Base-by-base conservation (phyloP, 225 moss, liverwort and hornwort genomes). In the Antitrichia curtipendula region DNA sequence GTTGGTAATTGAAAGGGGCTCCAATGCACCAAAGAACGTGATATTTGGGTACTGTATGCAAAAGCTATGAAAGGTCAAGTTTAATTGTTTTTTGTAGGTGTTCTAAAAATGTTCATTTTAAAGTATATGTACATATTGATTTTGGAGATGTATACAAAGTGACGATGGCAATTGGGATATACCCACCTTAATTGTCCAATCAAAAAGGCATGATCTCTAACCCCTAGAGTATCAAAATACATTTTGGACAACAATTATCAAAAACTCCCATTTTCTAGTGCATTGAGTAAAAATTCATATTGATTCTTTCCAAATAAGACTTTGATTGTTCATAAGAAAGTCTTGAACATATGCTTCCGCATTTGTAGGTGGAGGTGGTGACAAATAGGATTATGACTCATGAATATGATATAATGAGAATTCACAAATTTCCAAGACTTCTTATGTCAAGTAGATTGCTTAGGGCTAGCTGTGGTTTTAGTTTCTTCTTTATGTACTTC, bases 391-490 rank as follows among this genome's bases (percentile, higher is more conserved):
- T 50, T 13, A 15, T 50, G 50, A 4, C 50, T 65, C 65, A 36
- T 11, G 11, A 65, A 65, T 2, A 65, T 36, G 20, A 3, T 36
- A 65, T 41, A 25, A 14, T 41, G 25, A 14, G 8, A 41, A 25
- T 15, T 41, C 5, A 70, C 14, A 70, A 8, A 69, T 24, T 69
- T 40, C 8, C 3, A 21, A 0, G 5, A 10, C 28, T 9, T 70
- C 8, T 25, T 70, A 25, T 69, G 2, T 25, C 2, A 1, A 70
- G 2, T 14, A 41, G 70, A n/a, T 1, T 5, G 0, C 21, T 12
- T n/a, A 20, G 66, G 20, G 3, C 3, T 3, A 10, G 6, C 3
- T 0, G 1, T 65, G 11, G 36, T 3, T n/a, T n/a, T n/a, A n/a
- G n/a, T n/a, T n/a, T n/a, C n/a, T n/a, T n/a, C n/a, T n/a, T n/a